Conservation (phyloP, 495 filamentous ascomycete species). For the Penicillium ochrochloron region DNA sequence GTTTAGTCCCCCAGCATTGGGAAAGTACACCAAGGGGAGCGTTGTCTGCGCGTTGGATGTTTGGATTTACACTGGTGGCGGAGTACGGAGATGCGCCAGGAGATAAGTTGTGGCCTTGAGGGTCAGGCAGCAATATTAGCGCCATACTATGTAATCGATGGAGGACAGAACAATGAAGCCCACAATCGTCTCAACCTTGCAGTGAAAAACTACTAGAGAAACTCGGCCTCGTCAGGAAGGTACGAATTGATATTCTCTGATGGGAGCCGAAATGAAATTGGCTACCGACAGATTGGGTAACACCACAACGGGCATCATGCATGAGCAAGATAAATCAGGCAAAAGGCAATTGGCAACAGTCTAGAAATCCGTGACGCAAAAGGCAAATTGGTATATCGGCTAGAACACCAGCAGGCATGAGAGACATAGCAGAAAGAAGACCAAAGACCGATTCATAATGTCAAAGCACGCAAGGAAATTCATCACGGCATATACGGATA, state of each 20-base stretch:
- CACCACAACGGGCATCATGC: constrained; percentile 19
- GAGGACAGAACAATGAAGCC: not conserved
- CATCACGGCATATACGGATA: constrained; percentile 37
- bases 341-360: constrained; percentile 13
- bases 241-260: not conserved
- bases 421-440: constrained; percentile 21
- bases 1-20: constrained; percentile 30
- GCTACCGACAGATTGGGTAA: constrained; percentile 20
- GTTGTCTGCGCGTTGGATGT: constrained; percentile 5
- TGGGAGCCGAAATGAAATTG: constrained; percentile 10
- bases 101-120: constrained; percentile 11
- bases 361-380: constrained; percentile 21
- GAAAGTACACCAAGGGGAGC: not conserved
- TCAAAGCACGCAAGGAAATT: constrained; percentile 28
- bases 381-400: constrained; percentile 41
- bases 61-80: constrained; percentile 7
- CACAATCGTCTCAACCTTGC: not conserved
- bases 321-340: constrained; percentile 20
- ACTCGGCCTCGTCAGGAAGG: not conserved
- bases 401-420: constrained; percentile 34
- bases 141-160: not conserved
- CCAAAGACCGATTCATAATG: constrained; percentile 21
- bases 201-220: not conserved
- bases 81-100: constrained; percentile 15
- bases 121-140: constrained; percentile 17